Evolutionary conservation across 306 rosid genomes (phyloP).

Genomic region (Dryas drummondii): DNA sequence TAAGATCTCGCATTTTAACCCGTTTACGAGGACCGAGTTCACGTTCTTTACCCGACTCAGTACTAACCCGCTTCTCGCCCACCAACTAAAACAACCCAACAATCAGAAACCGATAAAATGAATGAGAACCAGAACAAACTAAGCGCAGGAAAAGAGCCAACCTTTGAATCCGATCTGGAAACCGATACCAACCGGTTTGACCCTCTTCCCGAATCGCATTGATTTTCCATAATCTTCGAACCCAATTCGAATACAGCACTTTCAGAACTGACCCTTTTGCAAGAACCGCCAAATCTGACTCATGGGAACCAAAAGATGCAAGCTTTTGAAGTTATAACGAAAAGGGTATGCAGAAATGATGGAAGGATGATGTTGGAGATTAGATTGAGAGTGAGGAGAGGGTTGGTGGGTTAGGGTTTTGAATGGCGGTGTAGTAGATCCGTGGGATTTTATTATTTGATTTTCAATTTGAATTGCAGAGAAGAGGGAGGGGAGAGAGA

Average conservation of each 20-base stretch:
- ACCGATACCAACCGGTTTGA: slow-evolving; percentile 19
- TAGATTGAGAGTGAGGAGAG: background rate
- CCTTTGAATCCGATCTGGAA: slow-evolving; percentile 51
- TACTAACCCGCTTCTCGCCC: slow-evolving; percentile 52
- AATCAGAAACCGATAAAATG: background rate
- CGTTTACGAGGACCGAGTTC: slow-evolving; percentile 47
- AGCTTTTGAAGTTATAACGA: background rate
- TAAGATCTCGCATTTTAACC: slow-evolving; percentile 70
- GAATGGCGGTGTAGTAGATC: background rate
- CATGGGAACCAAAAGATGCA: background rate
- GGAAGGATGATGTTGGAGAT: background rate
- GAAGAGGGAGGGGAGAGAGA: background rate
- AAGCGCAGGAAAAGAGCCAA: slow-evolving; percentile 22
- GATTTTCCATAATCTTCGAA: slow-evolving; percentile 40
- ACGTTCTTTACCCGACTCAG: slow-evolving; percentile 34
- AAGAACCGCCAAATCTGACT: slow-evolving; percentile 1
- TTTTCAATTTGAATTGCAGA: slow-evolving; percentile 33
- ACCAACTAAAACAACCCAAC: slow-evolving; percentile 31
- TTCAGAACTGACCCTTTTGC: background rate
- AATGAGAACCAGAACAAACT: slow-evolving; percentile 1
- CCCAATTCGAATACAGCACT: slow-evolving; percentile 13
- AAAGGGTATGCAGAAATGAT: background rate
- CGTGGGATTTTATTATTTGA: background rate
- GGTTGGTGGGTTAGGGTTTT: slow-evolving; percentile 30
- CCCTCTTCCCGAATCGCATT: slow-evolving; percentile 23